Evolutionary conservation across 441 rosid species (phyloP).

Genomic region (Dalechampia spathulata): DNA sequence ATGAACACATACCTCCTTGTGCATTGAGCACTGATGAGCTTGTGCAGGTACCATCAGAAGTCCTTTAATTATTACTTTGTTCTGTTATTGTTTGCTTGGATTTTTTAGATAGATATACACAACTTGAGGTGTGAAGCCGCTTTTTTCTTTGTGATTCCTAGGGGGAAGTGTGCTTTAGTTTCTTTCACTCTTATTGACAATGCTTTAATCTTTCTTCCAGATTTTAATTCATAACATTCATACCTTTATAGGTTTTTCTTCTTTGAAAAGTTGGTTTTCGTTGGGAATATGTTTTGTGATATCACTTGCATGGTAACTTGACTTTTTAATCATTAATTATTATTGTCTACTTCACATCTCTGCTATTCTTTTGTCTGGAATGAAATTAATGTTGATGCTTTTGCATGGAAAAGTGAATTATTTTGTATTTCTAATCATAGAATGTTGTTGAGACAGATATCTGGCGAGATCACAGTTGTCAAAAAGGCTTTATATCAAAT

Average conservation of each 20-base stretch:
- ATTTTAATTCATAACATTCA: not conserved
- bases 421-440: not conserved
- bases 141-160: too few relatives aligned
- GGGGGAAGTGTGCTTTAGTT: too few relatives aligned
- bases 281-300: not conserved
- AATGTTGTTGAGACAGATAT: conserved; percentile 39
- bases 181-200: too few relatives aligned
- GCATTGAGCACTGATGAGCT: conserved; percentile 87
- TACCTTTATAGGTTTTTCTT: not conserved
- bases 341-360: not conserved
- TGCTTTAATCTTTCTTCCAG: not conserved
- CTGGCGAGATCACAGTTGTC: conserved; percentile 76
- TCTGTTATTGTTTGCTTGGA: not conserved
- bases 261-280: not conserved
- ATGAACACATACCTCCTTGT: conserved; percentile 80
- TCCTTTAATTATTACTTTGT: not conserved
- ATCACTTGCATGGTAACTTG: not conserved
- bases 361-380: not conserved
- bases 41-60: conserved; percentile 54
- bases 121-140: not conserved
- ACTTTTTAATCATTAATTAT: not conserved
- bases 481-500: conserved; percentile 80
- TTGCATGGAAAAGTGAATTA: not conserved
- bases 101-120: not conserved
- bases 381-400: not conserved